phyloP scores from a whole-genome alignment of 768 basidiomycete species.

The Panaeolus papilionaceus region DNA sequence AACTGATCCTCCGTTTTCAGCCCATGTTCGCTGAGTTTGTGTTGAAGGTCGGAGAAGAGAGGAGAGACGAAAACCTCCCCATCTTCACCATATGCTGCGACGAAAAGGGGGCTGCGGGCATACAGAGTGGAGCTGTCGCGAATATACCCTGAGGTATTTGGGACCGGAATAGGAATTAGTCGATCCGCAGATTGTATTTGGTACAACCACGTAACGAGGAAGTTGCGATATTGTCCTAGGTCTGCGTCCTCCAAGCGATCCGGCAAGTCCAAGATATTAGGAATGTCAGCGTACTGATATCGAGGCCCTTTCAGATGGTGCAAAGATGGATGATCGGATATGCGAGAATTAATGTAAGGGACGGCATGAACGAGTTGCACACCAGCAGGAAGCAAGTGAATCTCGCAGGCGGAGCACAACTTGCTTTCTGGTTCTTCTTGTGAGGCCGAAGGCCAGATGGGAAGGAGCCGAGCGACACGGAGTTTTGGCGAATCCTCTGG shows the following conservation, averaged over 20 bases:
- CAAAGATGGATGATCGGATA: conserved; percentile 24
- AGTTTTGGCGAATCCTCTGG: conserved; percentile 19
- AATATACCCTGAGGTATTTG: conserved; percentile 32
- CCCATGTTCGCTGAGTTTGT: conserved; percentile 33
- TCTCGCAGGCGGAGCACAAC: conserved; percentile 24
- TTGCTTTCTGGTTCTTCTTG: conserved; percentile 20
- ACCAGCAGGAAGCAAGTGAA: conserved; percentile 24
- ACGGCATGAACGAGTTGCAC: conserved; percentile 20
- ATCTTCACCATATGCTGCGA: conserved; percentile 39
- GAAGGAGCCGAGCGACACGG: conserved; percentile 34
- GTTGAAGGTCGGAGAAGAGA: conserved; percentile 36
- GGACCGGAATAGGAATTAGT: conserved; percentile 35
- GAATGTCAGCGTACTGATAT: conserved; percentile 20
- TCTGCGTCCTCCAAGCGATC: conserved; percentile 14
- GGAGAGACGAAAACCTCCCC: conserved; percentile 39
- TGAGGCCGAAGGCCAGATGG: conserved; percentile 38
- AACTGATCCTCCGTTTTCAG: conserved; percentile 36
- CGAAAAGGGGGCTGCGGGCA: conserved; percentile 41
- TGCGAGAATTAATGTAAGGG: conserved; percentile 25
- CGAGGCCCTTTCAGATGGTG: conserved; percentile 15
- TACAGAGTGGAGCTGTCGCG: conserved; percentile 33
- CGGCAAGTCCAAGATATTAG: conserved; percentile 20
- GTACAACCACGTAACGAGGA: conserved; percentile 24
- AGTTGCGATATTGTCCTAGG: conserved; percentile 22
- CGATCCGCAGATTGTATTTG: conserved; percentile 17